Base-by-base conservation (phyloP, 495 filamentous ascomycete genomes). In the Poronia punctata region DNA sequence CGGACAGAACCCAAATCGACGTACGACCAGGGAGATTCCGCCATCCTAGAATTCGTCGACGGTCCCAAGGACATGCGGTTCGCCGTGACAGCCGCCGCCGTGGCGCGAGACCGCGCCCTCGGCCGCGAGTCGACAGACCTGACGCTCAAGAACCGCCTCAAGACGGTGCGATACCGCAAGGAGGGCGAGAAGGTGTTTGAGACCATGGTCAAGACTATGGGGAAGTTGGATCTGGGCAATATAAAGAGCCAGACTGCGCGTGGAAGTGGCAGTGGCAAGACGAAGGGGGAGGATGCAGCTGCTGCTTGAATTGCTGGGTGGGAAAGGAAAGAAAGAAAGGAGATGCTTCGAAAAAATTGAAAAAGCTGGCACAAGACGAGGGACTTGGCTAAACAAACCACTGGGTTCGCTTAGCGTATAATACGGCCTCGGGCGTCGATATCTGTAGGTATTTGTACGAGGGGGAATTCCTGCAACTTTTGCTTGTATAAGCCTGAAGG, bases 21-120 rank as follows among this genome's bases (percentile, higher is more conserved):
- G 19, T 63, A 80, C 56, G 88, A 95, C 57, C 86, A 94, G 66
- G 90, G 86, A 3, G 72, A 79, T 23, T 84, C 79, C 15, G 92
- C 92, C 0, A 93, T 98, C 50, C 76, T 98, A n/a, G 92, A 97
- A 63, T 74, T 98, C 9, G 88, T 97, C 30, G 92, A 98, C 59
- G 90, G 90, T 28, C 90, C 88, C 11, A 84, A 81, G 62, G 92
- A 98, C 64, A 86, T 95, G 75, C 82, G 89, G 2, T 97, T 98
- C 66, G 83, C 84, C 38, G 79, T 96, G 71, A 95, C 88, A 11
- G 92, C 92, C 3, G 76, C 77, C 32, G 79, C 84, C 0, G 67
- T 98, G 0, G 84, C 81, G 25, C 71, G 72, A 27, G 68, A 82
- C 49, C 67, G 80, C 22, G 58, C 53, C 9, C 52, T 75, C 35